Conservation (phyloP, 108 stramenopile species). For the Fistulifera pelliculosa region DNA sequence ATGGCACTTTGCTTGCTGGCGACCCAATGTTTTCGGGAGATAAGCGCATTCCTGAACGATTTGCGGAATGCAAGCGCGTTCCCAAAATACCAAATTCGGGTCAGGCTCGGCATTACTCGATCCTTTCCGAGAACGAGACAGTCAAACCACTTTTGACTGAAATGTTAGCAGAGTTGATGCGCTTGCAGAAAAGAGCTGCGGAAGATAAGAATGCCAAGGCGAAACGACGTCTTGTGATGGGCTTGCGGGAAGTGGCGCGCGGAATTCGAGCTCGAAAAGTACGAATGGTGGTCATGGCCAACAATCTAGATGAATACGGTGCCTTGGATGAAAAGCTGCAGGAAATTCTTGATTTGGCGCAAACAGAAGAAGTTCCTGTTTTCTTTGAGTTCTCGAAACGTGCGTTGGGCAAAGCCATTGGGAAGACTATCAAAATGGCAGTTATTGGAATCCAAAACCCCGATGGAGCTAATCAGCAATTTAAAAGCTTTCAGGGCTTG, state of each 20-base stretch:
- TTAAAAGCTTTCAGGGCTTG: slow-evolving; percentile 53
- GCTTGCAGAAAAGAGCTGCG: slow-evolving; percentile 61
- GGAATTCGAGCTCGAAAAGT: slow-evolving; percentile 84
- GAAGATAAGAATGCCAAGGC: slow-evolving; percentile 74
- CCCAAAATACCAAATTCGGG: slow-evolving; percentile 67
- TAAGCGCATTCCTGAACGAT: slow-evolving; percentile 68
- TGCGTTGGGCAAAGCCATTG: slow-evolving; percentile 79
- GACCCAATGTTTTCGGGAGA: slow-evolving; percentile 56
- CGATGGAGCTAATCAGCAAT: slow-evolving; percentile 87
- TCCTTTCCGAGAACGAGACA: slow-evolving; percentile 34
- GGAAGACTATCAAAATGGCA: slow-evolving; percentile 81
- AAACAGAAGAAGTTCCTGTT: slow-evolving; percentile 59
- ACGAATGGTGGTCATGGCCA: slow-evolving; percentile 84
- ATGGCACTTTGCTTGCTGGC: not conserved
- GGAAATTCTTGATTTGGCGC: slow-evolving; percentile 71
- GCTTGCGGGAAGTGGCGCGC: slow-evolving; percentile 81
- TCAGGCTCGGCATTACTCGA: slow-evolving; percentile 54
- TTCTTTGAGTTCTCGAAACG: slow-evolving; percentile 82
- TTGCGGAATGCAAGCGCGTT: slow-evolving; percentile 69
- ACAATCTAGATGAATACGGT: slow-evolving; percentile 85
- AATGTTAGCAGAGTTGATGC: slow-evolving; percentile 80
- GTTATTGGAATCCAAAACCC: slow-evolving; percentile 87
- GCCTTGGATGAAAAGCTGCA: slow-evolving; percentile 78
- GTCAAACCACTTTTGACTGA: slow-evolving; percentile 57
- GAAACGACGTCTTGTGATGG: slow-evolving; percentile 80